Evolutionary conservation across 352 stramenopile species (phyloP).

Genomic region (Pythium vanterpoolii): DNA sequence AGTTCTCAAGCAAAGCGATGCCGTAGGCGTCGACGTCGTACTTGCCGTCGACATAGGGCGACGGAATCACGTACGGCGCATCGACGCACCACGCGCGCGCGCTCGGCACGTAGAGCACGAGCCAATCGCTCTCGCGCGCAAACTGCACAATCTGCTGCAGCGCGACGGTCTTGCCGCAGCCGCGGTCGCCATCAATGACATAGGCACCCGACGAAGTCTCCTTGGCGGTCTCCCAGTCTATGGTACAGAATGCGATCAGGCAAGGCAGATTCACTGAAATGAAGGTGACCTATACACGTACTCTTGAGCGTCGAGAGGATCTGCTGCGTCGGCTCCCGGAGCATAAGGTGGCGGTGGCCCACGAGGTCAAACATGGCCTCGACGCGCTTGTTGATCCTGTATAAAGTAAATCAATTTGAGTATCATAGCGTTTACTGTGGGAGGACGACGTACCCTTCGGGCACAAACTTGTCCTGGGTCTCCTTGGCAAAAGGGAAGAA

Average conservation of each 20-base stretch:
- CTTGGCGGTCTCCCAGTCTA: slow-evolving; percentile 66
- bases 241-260: neutral
- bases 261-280: neutral
- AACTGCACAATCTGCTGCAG: slow-evolving; percentile 88
- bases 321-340: slow-evolving; percentile 71
- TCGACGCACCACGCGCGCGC: slow-evolving; percentile 77
- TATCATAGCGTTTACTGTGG: neutral
- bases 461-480: slow-evolving; percentile 68
- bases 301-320: slow-evolving; percentile 74
- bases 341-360: slow-evolving; percentile 81
- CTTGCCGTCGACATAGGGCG: slow-evolving; percentile 70
- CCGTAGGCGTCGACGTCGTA: slow-evolving; percentile 86
- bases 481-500: slow-evolving; percentile 81
- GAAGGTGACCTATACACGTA: slow-evolving; percentile 12
- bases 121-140: slow-evolving; percentile 80
- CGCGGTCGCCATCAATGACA: slow-evolving; percentile 79
- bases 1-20: slow-evolving; percentile 74
- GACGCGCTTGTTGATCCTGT: slow-evolving; percentile 62
- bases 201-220: slow-evolving; percentile 44
- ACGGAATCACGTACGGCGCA: slow-evolving; percentile 84
- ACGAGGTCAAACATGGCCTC: slow-evolving; percentile 81
- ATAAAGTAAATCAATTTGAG: neutral
- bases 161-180: slow-evolving; percentile 80
- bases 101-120: slow-evolving; percentile 81
- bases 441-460: slow-evolving; percentile 41